Evolutionary conservation across 495 filamentous ascomycete species (phyloP), one percentile per base, ranked within the genome.

Genomic region (Chaetomidium leptoderma): DNA sequence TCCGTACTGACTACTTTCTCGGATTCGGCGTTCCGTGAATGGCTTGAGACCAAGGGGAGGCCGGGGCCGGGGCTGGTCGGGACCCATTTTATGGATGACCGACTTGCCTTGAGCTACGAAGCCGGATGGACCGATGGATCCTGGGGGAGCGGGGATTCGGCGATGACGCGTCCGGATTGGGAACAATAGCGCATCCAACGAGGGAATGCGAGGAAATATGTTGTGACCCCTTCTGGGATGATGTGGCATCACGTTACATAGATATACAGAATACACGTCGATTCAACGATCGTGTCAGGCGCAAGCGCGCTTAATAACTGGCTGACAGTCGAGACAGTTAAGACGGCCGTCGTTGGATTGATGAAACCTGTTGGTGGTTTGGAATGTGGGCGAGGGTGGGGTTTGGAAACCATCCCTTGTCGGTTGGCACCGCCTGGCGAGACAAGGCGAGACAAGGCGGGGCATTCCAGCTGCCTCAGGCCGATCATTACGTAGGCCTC

Each of bases 401-500:
- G n/a, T n/a, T n/a, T n/a, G n/a, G n/a, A 47, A 48, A 10, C 29
- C 27, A 32, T 13, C n/a, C 29, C 45, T 24, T 17, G n/a, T 19
- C 8, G 19, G 19, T 43, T 21, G 17, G 39, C 19, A 7, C 32
- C 33, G 19, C n/a, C n/a, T n/a, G n/a, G n/a, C n/a, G n/a, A n/a
- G n/a, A n/a, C n/a, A n/a, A n/a, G n/a, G n/a, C n/a, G n/a, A n/a
- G n/a, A n/a, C 16, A 16, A 32, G 11, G 30, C 11, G 30, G 37
- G 37, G 37, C 7, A 42, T 19, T 8, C 39, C 24, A 1, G 9
- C 40, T 24, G 40, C 36, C 36, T 39, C 36, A 45, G 53, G 43
- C 53, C 8, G 19, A n/a, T 32, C 11, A 48, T 56, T 56, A 56
- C 53, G 53, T 56, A n/a, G 17, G 19, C 9, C 44, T 9, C 29